Base-by-base conservation (phyloP, 169 alveolate species). In the Plasmodium ovale region DNA sequence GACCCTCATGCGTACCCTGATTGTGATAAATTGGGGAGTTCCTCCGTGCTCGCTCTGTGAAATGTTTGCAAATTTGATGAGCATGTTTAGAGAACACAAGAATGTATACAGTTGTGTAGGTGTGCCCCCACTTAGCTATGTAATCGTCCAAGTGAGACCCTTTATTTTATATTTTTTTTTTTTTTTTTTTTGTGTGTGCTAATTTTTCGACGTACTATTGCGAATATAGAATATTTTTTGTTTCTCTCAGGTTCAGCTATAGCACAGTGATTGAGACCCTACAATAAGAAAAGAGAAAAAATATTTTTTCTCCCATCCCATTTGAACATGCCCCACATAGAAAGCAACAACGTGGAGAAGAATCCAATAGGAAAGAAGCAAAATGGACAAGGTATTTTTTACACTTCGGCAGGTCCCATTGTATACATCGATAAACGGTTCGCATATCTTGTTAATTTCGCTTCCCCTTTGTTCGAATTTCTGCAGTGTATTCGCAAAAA, bases 201-300 rank as follows among this genome's bases (percentile, higher is more conserved):
- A n/a, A 19, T 60, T 60, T 25, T 25, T 60, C 14, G 14, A 31
- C 51, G 33, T 72, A 72, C 87, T 51, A 21, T 16, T 37, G 53
- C 69, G 54, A 53, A 72, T 3, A 72, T 54, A 4, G 87, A 72
- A 54, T 72, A 72, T 72, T 53, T 72, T 72, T 54, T 53, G 53
- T 72, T 72, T 59, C 87, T 23, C 58, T 72, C 87, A 16, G 87
- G 87, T 29, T 51, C 87, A 35, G 87, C 87, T 42, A 72, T 72
- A 25, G 87, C 87, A 51, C 87, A 72, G 54, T 53, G 87, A 42
- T 72, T 44, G 42, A 42, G 54, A 25, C 54, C 65, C 87, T 72
- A 39, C 33, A 53, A 23, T 14, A 54, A 54, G 35, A 27, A 60
- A 71, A 51, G 31, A 51, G 27, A 49, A 27, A 71, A 59, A 14